Percentiles rank a stretch among this genome's conserved stretches.
Conservation (phyloP, 495 filamentous ascomycete genomes). For the Xylaria palmicola region DNA sequence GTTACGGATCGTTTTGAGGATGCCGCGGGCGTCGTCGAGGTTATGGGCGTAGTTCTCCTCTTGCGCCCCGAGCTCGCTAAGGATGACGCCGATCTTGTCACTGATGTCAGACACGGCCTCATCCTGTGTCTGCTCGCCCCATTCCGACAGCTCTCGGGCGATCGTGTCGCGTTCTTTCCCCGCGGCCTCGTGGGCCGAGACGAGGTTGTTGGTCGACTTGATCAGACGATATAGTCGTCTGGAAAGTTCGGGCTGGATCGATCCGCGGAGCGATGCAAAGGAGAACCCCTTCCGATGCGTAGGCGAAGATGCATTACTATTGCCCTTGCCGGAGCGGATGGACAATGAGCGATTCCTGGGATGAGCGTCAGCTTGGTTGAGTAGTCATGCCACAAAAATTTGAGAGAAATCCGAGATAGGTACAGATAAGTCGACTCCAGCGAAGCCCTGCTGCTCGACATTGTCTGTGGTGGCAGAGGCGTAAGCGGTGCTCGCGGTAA, state of each 20-base stretch:
- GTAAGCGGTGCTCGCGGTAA: slow-evolving; percentile 1
- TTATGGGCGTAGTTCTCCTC: slow-evolving; percentile 85
- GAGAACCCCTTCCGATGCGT: slow-evolving; percentile 55
- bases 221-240: slow-evolving; percentile 84
- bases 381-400: neutral
- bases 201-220: slow-evolving; percentile 84
- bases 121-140: slow-evolving; percentile 88
- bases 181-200: slow-evolving; percentile 78
- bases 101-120: slow-evolving; percentile 83
- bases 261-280: slow-evolving; percentile 76
- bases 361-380: slow-evolving; percentile 20
- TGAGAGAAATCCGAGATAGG: slow-evolving; percentile 13
- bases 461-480: slow-evolving; percentile 19
- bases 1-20: slow-evolving; percentile 88
- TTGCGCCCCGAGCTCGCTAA: slow-evolving; percentile 88
- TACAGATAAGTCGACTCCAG: slow-evolving; percentile 31
- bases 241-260: slow-evolving; percentile 79
- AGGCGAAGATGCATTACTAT: slow-evolving; percentile 35
- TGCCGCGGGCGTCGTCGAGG: slow-evolving; percentile 74
- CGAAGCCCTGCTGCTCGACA: slow-evolving; percentile 18
- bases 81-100: slow-evolving; percentile 90
- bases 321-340: slow-evolving; percentile 54
- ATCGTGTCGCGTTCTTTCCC: slow-evolving; percentile 77
- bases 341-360: slow-evolving; percentile 50
- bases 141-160: slow-evolving; percentile 89